A percentile compares a stretch with the other conserved stretches of the same genome.
These are phyloP conservation scores for Aspergillus sparsus DNA, from an alignment of 495 filamentous ascomycete species.

Conservation along the genomic window DNA sequence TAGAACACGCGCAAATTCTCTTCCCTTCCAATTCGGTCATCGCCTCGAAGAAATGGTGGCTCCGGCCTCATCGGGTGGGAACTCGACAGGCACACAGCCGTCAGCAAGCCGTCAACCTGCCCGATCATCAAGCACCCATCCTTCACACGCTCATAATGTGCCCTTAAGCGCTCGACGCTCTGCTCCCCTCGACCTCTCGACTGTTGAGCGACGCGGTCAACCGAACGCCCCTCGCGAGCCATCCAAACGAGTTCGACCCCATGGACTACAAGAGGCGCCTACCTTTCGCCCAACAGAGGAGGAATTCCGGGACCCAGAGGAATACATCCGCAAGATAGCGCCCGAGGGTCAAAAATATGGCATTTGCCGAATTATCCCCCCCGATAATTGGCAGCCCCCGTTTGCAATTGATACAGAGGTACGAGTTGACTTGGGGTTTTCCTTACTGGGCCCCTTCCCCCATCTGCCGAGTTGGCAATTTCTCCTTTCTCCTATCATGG, in stretches of 20 bases:
- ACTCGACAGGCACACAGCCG: constrained; percentile 42
- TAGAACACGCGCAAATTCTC: constrained; percentile 30
- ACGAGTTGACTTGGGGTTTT: constrained; percentile 32
- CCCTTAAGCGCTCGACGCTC: constrained; percentile 71
- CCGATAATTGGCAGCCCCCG: constrained; percentile 87
- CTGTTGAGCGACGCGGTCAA: constrained; percentile 87
- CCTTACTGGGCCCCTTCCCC: background rate
- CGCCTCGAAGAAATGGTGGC: constrained; percentile 49
- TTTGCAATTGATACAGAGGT: constrained; percentile 99
- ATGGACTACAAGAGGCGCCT: constrained; percentile 86
- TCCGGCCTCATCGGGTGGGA: constrained; percentile 51
- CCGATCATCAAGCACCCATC: constrained; percentile 45
- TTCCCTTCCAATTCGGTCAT: constrained; percentile 21
- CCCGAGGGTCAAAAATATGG: constrained; percentile 84
- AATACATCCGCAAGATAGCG: constrained; percentile 87
- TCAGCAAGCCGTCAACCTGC: constrained; percentile 41
- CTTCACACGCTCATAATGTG: constrained; percentile 55
- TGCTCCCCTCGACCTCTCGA: constrained; percentile 77
- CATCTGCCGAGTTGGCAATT: background rate
- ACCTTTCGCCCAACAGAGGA: constrained; percentile 89
- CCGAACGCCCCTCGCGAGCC: constrained; percentile 73
- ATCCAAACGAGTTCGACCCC: constrained; percentile 71
- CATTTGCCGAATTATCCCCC: constrained; percentile 92
- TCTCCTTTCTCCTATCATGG: constrained; percentile 14
- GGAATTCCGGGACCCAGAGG: constrained; percentile 90